Conservation (phyloP, 306 rosid species). For the Luffa aegyptiaca region DNA sequence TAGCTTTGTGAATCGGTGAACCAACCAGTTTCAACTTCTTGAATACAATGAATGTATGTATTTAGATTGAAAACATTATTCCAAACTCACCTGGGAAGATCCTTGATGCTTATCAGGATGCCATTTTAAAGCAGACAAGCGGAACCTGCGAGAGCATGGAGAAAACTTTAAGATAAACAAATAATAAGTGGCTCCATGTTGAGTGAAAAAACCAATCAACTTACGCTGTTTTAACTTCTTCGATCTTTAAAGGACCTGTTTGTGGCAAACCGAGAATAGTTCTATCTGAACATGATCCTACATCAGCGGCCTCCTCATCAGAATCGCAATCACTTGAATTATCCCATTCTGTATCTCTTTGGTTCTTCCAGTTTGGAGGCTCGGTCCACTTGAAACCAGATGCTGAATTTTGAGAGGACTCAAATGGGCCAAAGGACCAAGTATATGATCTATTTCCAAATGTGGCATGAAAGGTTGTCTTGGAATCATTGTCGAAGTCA, state of each 20-base stretch:
- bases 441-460: slow-evolving; percentile 47
- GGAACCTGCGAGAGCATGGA: slow-evolving; percentile 44
- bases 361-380: slow-evolving; percentile 31
- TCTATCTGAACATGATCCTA: slow-evolving; percentile 57
- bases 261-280: slow-evolving; percentile 67
- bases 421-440: slow-evolving; percentile 42
- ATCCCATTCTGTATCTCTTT: slow-evolving; percentile 29
- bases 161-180: neutral
- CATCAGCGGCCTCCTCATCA: slow-evolving; percentile 26
- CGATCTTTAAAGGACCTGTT: slow-evolving; percentile 66
- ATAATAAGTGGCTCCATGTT: neutral
- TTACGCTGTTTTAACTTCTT: slow-evolving; percentile 88
- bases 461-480: slow-evolving; percentile 43
- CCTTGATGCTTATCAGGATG: slow-evolving; percentile 92
- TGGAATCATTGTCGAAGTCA: slow-evolving; percentile 31
- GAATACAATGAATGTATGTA: neutral
- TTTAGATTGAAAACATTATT: neutral
- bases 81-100: slow-evolving; percentile 64
- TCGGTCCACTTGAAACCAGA: slow-evolving; percentile 62
- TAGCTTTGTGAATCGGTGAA: neutral
- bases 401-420: slow-evolving; percentile 26
- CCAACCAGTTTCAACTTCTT: neutral
- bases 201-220: slow-evolving; percentile 10
- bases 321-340: slow-evolving; percentile 44
- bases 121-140: slow-evolving; percentile 84